These are phyloP conservation scores for Malbranchea zuffiana DNA, from an alignment of 2,329 filamentous ascomycete genomes.

Conservation along the genomic window DNA sequence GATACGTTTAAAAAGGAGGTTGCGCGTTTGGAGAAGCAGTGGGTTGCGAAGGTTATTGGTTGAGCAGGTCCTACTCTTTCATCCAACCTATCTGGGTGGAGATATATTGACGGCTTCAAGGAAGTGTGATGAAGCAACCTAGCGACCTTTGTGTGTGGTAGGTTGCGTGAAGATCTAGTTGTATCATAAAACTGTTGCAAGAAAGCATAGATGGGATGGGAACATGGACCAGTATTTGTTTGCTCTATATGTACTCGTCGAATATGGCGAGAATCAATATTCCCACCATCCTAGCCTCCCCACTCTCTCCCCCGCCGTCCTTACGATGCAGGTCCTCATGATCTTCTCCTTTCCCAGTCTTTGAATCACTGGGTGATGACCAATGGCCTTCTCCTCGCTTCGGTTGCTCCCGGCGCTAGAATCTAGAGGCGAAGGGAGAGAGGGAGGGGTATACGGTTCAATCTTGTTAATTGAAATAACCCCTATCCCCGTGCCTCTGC, in stretches of 20 bases:
- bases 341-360: conserved; percentile 13
- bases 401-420: neutral
- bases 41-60: conserved; percentile 66
- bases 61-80: too few relatives aligned
- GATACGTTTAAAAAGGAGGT: conserved; percentile 85
- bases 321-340: conserved; percentile 56
- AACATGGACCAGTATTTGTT: too few relatives aligned
- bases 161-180: too few relatives aligned
- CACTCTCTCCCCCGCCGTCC: conserved; percentile 66
- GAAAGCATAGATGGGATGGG: too few relatives aligned
- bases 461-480: conserved; percentile 54
- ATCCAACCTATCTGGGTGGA: too few relatives aligned
- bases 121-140: too few relatives aligned
- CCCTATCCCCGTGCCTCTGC: conserved; percentile 64
- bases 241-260: too few relatives aligned
- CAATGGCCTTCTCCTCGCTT: neutral
- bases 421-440: too few relatives aligned
- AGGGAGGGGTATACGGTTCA: conserved; percentile 17
- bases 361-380: neutral
- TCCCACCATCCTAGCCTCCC: conserved; percentile 76
- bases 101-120: too few relatives aligned
- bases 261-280: too few relatives aligned
- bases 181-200: too few relatives aligned
- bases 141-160: too few relatives aligned
- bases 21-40: conserved; percentile 68